These are phyloP conservation scores for Chaetomium sp. DNA, from an alignment of 2,329 filamentous ascomycete species.

Conservation along the genomic window DNA sequence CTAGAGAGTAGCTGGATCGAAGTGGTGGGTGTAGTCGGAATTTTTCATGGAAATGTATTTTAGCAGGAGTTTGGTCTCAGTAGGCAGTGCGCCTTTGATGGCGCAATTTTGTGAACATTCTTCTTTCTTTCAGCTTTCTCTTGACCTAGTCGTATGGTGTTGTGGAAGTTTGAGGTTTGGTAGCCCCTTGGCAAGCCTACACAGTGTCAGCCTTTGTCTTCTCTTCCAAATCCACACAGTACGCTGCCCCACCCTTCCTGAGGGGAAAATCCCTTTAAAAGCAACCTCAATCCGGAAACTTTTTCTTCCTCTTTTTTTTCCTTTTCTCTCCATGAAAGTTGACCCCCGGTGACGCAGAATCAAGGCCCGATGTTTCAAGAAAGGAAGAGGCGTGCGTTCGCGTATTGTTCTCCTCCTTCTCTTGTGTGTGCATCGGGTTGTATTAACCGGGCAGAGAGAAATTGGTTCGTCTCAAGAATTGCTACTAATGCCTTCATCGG, in stretches of 20 bases:
- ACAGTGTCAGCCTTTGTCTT: too few species aligned
- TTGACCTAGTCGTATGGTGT: too few species aligned
- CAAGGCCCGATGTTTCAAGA: slow-evolving; percentile 41
- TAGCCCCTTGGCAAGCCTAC: too few species aligned
- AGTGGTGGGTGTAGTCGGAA: too few species aligned
- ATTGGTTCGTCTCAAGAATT: slow-evolving; percentile 58
- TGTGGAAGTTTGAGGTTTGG: too few species aligned
- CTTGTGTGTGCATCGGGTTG: slow-evolving; percentile 46
- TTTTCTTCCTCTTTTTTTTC: background rate
- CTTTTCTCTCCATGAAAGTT: slow-evolving; percentile 41
- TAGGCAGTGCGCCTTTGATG: too few species aligned
- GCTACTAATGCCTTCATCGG: slow-evolving; percentile 37
- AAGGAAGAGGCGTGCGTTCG: background rate
- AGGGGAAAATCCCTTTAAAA: too few species aligned
- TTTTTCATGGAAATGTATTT: too few species aligned
- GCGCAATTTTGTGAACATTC: too few species aligned
- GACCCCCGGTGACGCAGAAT: slow-evolving; percentile 50
- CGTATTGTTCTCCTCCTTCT: slow-evolving; percentile 11
- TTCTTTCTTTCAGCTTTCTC: too few species aligned
- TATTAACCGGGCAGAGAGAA: slow-evolving; percentile 52
- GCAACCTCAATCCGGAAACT: background rate
- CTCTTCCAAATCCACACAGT: background rate
- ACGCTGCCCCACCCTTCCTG: background rate
- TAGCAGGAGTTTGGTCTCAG: too few species aligned
- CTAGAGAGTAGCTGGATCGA: too few species aligned